Evolutionary conservation across 225 moss, liverwort and hornwort species (phyloP), one percentile per base, ranked within the genome.

Genomic region (Ulota crispa): DNA sequence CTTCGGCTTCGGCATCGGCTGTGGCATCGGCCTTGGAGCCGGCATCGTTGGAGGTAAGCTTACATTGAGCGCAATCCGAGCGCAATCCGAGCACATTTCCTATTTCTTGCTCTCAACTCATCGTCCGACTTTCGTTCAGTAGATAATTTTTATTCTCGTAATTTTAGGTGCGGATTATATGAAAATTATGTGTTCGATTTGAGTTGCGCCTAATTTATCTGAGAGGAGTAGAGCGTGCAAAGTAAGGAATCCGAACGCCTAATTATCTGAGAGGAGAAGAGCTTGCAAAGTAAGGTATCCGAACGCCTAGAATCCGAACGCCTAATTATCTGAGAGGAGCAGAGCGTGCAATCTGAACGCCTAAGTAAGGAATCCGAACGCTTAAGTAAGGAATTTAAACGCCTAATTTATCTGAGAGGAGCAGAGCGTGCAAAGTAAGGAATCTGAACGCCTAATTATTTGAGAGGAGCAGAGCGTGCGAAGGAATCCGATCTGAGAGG

Each of bases 1-100:
- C 24, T 94, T 99, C 36, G 99, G 96, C 21, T 96, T 91, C 79
- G 99, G 99, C 80, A 91, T 99, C 77, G 99, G 99, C 13, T 99
- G 94, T 78, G 99, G 99, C 65, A 34, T 96, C 52, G 98, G 95
- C 31, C 70, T 96, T 13, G 98, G 98, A 8, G 98, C 79, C 64
- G 98, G 98, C 76, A 82, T 96, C 68, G 91, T 99, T 9, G 96
- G 99, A 91, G 99, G 99, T 94, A 63, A 73, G 54, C 54, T 34
- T 4, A 34, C 4, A 34, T 34, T 5, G 34, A 34, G 4, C 45
- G n/a, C 73, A 26, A 30, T 62, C 62, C 30, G 34, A 34, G 4
- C 45, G n/a, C 73, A 26, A 30, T 62, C 62, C 30, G 62, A 62
- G 57, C 18, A 12, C 55, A 8, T 34, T 39, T 67, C 34, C 16